Evolutionary conservation across 2,329 filamentous ascomycete genomes (phyloP), one percentile per base, ranked within the genome.

Genomic region (Colletotrichum noveboracense): DNA sequence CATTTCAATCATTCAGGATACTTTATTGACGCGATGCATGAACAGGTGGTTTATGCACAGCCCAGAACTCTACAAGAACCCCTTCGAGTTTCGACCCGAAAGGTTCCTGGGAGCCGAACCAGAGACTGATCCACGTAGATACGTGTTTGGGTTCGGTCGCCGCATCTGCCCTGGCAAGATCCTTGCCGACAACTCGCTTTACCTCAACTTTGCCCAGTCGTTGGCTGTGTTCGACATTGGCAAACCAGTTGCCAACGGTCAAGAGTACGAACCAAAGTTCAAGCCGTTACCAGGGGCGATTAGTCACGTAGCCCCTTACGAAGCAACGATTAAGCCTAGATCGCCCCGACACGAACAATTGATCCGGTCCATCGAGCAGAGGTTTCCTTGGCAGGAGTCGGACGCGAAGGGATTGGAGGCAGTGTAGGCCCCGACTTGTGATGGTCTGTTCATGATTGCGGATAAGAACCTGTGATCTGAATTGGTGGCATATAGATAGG

Each of bases 41-140:
- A 14, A 7, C 21, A 65, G 62, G 62, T 83, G 77, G 78, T 79
- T 85, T 18, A 89, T 92, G 28, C 93, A 95, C 82, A 93, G 95
- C 79, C 90, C 91, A 3, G 90, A 92, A 34, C 91, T 90, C 4
- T 95, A 95, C 81, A 87, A 89, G 0, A 69, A 84, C n/a, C 84
- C 84, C 0, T 72, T 65, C 7, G 28, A 34, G 2, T 86, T 86
- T 18, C 77, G 83, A 24, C 85, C 84, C 0, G 81, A 82, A 4
- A 79, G 85, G 0, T 85, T 79, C 75, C 76, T 87, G 6, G 14
- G 26, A 9, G 36, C 30, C 18, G 75, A 76, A 30, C 30, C 30
- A 24, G 48, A 56, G 30, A 21, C 52, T 9, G 78, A 79, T 65
- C 79, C 79, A 0, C 16, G 6, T 0, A 18, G 62, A 7, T 65